These are phyloP conservation scores for Ascochyta lentis DNA, from an alignment of 2,329 filamentous ascomycete species.

Conservation along the genomic window DNA sequence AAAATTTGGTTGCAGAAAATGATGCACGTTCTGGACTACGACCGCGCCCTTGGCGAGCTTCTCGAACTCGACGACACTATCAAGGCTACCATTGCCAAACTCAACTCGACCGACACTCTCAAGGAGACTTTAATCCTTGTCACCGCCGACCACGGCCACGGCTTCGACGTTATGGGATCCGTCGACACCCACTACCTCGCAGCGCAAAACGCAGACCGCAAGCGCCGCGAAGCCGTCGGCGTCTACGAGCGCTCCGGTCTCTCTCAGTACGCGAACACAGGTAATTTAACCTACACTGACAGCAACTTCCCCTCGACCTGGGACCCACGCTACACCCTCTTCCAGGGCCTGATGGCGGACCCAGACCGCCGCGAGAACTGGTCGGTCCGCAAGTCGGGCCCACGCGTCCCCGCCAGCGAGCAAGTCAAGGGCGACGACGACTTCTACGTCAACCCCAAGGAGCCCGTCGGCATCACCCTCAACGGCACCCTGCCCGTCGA, in stretches of 20 bases:
- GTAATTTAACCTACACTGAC: conserved; percentile 69
- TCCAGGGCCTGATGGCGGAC: conserved; percentile 72
- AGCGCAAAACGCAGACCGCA: conserved; percentile 68
- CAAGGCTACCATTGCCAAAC: conserved; percentile 73
- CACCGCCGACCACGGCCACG: conserved; percentile 88
- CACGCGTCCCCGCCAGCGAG: conserved; percentile 67
- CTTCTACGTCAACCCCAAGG: conserved; percentile 72
- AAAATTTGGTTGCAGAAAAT: conserved; percentile 65
- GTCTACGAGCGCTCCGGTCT: conserved; percentile 75
- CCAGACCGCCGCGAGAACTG: conserved; percentile 82
- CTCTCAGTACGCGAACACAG: conserved; percentile 74
- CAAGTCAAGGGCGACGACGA: conserved; percentile 60
- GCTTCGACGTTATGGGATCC: conserved; percentile 84
- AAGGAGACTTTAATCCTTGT: conserved; percentile 81
- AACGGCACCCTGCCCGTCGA: conserved; percentile 75
- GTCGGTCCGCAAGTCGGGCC: conserved; percentile 70
- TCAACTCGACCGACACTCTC: conserved; percentile 69
- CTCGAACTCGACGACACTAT: conserved; percentile 87
- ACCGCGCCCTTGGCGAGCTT: conserved; percentile 82
- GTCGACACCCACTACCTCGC: conserved; percentile 81
- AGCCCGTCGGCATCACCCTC: conserved; percentile 72
- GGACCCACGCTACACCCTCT: conserved; percentile 83
- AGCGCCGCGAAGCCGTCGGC: conserved; percentile 78
- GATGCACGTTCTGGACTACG: conserved; percentile 86
- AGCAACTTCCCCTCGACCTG: conserved; percentile 84